phyloP scores from a whole-genome alignment of 2,329 filamentous ascomycete species.

The Trichoderma harzianum region DNA sequence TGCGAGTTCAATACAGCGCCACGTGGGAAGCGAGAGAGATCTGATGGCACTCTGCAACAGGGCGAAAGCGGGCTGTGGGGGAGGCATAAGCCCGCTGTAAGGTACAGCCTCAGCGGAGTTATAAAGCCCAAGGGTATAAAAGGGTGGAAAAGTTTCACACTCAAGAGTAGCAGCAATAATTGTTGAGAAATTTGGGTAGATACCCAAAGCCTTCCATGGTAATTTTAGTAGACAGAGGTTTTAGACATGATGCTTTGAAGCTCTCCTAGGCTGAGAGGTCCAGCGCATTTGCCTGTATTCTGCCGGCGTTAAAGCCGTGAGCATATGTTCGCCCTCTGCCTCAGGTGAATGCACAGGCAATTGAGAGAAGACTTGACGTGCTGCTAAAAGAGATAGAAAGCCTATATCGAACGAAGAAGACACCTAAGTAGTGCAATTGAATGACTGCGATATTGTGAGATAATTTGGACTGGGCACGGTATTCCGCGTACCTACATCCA shows the following conservation, averaged over 20 bases:
- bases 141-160: not conserved
- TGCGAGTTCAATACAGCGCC: not conserved
- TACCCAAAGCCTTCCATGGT: not conserved
- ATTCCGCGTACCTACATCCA: not conserved
- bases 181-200: not conserved
- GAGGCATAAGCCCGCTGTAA: conserved; percentile 4
- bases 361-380: not conserved
- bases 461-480: not conserved
- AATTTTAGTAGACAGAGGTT: not conserved
- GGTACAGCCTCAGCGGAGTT: not conserved
- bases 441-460: not conserved
- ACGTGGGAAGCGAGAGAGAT: conserved; percentile 14
- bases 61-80: conserved; percentile 10
- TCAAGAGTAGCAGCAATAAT: not conserved
- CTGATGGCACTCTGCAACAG: conserved; percentile 9
- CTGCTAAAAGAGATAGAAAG: not conserved
- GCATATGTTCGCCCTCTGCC: not conserved
- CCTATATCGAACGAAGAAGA: not conserved
- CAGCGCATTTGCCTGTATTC: not conserved
- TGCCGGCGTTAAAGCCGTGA: not conserved
- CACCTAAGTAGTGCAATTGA: not conserved
- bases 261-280: not conserved
- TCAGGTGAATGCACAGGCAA: not conserved
- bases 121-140: not conserved
- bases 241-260: not conserved